These are phyloP conservation scores for Coniosporium apollinis DNA, from an alignment of 495 filamentous ascomycete species.

Conservation along the genomic window DNA sequence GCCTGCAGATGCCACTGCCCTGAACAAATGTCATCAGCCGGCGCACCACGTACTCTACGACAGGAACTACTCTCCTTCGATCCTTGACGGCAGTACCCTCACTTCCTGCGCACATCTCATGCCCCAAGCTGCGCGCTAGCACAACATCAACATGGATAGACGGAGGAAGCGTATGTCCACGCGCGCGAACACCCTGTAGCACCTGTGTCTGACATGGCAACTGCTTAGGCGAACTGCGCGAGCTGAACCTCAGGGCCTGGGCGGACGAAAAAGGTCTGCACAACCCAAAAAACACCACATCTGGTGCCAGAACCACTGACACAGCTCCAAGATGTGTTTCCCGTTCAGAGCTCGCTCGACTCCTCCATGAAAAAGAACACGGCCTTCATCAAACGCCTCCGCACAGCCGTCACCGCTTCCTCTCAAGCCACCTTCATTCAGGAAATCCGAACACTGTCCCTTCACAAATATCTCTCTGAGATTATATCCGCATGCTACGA, in stretches of 20 bases:
- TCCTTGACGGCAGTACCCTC: too few species aligned
- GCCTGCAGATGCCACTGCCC: too few species aligned
- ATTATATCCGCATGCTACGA: constrained; percentile 97
- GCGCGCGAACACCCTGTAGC: neutral
- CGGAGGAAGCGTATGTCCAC: constrained; percentile 54
- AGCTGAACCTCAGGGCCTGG: constrained; percentile 77
- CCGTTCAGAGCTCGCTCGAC: constrained; percentile 66
- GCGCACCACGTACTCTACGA: too few species aligned
- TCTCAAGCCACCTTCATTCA: constrained; percentile 69
- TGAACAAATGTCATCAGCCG: too few species aligned
- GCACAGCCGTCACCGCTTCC: constrained; percentile 69
- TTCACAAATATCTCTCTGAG: constrained; percentile 95
- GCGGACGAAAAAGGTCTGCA: constrained; percentile 62
- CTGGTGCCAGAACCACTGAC: constrained; percentile 11
- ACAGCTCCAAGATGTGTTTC: constrained; percentile 51
- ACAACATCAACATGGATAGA: constrained; percentile 63
- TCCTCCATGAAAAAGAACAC: constrained; percentile 98
- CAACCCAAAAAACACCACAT: neutral
- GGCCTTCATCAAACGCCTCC: constrained; percentile 91
- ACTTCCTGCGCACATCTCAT: too few species aligned
- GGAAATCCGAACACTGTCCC: constrained; percentile 79
- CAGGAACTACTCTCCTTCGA: too few species aligned
- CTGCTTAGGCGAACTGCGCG: constrained; percentile 63
- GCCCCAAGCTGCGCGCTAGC: too few species aligned
- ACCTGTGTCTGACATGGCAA: constrained; percentile 19